Evolutionary conservation across 768 basidiomycete species (phyloP), one percentile per base, ranked within the genome.

Genomic region (Psilocybe tampanensis): DNA sequence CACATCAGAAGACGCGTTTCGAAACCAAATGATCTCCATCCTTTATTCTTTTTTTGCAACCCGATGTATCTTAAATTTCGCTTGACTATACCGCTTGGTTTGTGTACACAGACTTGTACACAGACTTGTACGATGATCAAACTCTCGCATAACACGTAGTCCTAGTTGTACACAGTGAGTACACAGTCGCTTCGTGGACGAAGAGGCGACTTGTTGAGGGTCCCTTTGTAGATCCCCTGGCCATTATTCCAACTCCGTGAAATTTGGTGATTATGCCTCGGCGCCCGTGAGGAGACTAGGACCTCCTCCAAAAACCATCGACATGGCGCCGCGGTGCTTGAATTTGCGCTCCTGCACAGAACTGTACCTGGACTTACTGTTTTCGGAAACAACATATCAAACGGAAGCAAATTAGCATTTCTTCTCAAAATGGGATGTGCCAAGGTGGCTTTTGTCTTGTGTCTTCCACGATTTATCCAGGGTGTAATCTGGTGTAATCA

Each of bases 391-490:
- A 48, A 51, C 49, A 47, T 61, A 50, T 55, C 48, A 59, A 44
- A 39, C 62, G 59, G 62, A 64, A 58, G 59, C 57, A 64, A 64
- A 64, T 60, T 61, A 49, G 50, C 39, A 18, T 44, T 55, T 36
- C 21, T 54, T 17, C 57, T 55, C 51, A 59, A 64, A 60, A 50
- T 15, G 60, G 61, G 58, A 47, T 5, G 34, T 41, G 41, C 34
- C 47, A 53, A 42, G 41, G 24, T 12, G 32, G 29, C 29, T 47
- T n/a, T 41, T 48, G n/a, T 12, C 29, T 48, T 18, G 18, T 11
- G 47, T 24, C 19, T 39, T 39, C 29, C 24, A 22, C 44, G 8
- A 5, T 13, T 43, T 43, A 39, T 39, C 36, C 36, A 39, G 36
- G 36, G 36, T 15, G n/a, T 13, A 5, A 39, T 43, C 3, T 12